Evolutionary conservation across 306 rosid genomes (phyloP).

Genomic region (Coriaria nepalensis): DNA sequence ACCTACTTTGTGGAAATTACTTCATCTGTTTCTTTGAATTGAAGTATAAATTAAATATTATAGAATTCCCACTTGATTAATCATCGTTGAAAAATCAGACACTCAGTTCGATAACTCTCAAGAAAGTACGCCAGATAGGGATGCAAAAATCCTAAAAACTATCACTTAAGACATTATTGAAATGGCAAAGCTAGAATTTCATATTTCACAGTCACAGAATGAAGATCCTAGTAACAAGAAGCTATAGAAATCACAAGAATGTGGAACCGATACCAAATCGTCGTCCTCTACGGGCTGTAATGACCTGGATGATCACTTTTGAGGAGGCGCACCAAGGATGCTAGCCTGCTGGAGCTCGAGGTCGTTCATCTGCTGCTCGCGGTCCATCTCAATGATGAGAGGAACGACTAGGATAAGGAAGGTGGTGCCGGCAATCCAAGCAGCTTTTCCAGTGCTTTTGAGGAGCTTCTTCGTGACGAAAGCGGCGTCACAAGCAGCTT

Average conservation of each 20-base stretch:
- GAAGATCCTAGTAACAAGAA: neutral
- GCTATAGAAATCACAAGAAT: too few species aligned
- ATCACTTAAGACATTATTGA: too few species aligned
- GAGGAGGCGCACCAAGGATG: constrained; percentile 59
- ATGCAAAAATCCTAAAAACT: too few species aligned
- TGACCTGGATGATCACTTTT: too few species aligned
- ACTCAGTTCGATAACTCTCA: too few species aligned
- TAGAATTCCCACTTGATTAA: too few species aligned
- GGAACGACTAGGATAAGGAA: constrained; percentile 74
- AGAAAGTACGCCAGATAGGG: too few species aligned
- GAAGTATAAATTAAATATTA: too few species aligned
- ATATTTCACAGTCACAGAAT: neutral
- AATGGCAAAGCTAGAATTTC: too few species aligned
- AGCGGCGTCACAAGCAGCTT: constrained; percentile 49
- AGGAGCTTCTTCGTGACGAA: constrained; percentile 55
- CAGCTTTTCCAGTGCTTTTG: constrained; percentile 83
- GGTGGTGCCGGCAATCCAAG: constrained; percentile 90
- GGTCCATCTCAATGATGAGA: constrained; percentile 86
- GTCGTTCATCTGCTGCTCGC: constrained; percentile 86
- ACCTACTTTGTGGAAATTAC: too few species aligned
- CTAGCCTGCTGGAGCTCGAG: constrained; percentile 91
- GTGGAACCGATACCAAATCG: constrained; percentile 1
- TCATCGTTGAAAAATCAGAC: too few species aligned
- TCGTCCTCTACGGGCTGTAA: neutral
- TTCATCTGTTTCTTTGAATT: too few species aligned